Percentiles rank a stretch among this genome's conserved stretches.
These are phyloP conservation scores for Beauveria sp. DNA, from an alignment of 2,329 filamentous ascomycete genomes.

Conservation along the genomic window DNA sequence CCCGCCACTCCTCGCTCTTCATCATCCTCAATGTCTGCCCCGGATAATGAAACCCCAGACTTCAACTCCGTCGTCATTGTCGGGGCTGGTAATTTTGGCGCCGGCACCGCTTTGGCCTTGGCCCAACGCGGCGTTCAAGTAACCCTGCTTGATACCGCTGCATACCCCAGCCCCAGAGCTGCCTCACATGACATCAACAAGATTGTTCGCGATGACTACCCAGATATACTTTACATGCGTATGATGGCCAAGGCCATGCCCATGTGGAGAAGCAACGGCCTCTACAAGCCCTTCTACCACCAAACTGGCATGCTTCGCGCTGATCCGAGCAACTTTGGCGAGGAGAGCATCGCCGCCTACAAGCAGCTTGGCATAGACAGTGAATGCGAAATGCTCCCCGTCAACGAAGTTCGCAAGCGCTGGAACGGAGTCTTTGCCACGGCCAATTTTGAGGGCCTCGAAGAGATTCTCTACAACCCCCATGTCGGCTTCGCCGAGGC, in stretches of 20 bases:
- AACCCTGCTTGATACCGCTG: constrained; percentile 29
- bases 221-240: constrained; percentile 31
- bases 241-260: constrained; percentile 34
- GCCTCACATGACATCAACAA: constrained; percentile 42
- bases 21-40: constrained; percentile 8
- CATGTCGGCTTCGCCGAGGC: constrained; percentile 53
- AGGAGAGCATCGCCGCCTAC: constrained; percentile 34
- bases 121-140: constrained; percentile 23
- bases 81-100: constrained; percentile 37
- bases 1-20: constrained; percentile 11
- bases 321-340: constrained; percentile 34
- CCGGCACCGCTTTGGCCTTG: constrained; percentile 32
- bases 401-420: constrained; percentile 44
- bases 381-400: constrained; percentile 31
- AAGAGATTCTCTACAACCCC: constrained; percentile 49
- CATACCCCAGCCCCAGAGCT: constrained; percentile 30
- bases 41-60: constrained; percentile 1
- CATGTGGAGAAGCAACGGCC: constrained; percentile 33
- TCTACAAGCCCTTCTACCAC: constrained; percentile 49
- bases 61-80: constrained; percentile 28
- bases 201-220: constrained; percentile 36
- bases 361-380: constrained; percentile 31
- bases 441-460: constrained; percentile 47
- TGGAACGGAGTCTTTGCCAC: constrained; percentile 51
- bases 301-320: constrained; percentile 47